Evolutionary conservation across 257 asterid genomes (phyloP), one percentile per base, ranked within the genome.

Genomic region (Nicotiana tabacum): DNA sequence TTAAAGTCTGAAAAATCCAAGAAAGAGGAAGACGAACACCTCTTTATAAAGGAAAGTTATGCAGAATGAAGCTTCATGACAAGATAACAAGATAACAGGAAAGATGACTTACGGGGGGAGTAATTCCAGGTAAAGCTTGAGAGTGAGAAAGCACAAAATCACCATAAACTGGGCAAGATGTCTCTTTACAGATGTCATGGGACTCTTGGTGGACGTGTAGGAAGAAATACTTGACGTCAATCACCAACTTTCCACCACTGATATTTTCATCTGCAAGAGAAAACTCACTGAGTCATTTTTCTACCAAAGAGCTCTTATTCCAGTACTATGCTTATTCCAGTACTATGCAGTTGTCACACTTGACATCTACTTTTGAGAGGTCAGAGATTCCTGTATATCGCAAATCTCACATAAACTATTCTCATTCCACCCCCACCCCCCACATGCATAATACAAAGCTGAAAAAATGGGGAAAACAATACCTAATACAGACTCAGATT

Each of bases 161-260:
- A 35, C 90, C 92, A 2, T 83, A 60, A 62, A 87, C 69, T 5
- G 92, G 90, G 82, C 92, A 89, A 51, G 32, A 17, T 4, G 81
- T 72, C 65, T 86, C 86, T 62, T 57, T 3, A 58, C 91, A 89
- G 11, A 87, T 81, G 74, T 89, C 88, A 27, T 87, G 89, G 3
- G 67, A 80, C 84, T 87, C 90, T 2, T 53, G 74, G 77, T 84
- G 87, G 86, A 89, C 84, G 46, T 83, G 83, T 24, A 87, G 77
- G 60, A 88, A 88, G 10, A 79, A 86, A 74, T 83, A 85, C 32
- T 87, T 82, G 43, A 89, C 89, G 24, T 81, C 87, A 62, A 87
- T 82, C 57, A 66, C 62, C 30, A 89, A 76, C 46, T 85, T 87
- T 12, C 89, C 92, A 4, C 90, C 87, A 74, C 60, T 62, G 43